A percentile compares a stretch with the other conserved stretches of the same genome.
phyloP scores from a whole-genome alignment of 352 stramenopile species.

The Pythium monospermum region DNA sequence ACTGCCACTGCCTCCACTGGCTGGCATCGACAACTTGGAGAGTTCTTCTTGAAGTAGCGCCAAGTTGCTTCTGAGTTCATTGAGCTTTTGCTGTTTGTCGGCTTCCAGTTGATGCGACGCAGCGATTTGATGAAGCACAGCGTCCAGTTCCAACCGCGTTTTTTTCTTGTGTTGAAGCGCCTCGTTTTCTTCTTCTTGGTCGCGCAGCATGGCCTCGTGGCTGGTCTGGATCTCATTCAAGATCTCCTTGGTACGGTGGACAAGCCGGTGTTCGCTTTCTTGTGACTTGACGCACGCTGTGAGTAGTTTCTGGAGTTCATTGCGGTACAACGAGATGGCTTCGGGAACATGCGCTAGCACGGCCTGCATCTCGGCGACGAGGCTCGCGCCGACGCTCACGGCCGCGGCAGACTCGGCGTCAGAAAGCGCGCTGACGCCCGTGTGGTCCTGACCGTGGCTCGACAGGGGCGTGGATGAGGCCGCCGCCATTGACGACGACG shows the following conservation, averaged over 20 bases:
- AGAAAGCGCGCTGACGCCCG: conserved; percentile 1
- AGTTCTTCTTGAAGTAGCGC: conserved; percentile 62
- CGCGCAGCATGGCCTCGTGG: conserved; percentile 65
- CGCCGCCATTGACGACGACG: background rate
- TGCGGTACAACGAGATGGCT: conserved; percentile 65
- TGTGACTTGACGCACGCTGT: conserved; percentile 72
- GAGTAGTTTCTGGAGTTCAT: conserved; percentile 77
- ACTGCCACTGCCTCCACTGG: conserved; percentile 3
- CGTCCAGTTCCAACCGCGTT: conserved; percentile 63
- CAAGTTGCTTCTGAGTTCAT: conserved; percentile 55
- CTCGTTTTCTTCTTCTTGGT: conserved; percentile 78
- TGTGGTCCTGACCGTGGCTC: background rate
- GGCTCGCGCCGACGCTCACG: conserved; percentile 17
- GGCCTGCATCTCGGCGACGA: conserved; percentile 62
- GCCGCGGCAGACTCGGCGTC: conserved; percentile 11
- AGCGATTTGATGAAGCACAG: conserved; percentile 56
- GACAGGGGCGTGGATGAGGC: background rate
- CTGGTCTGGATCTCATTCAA: conserved; percentile 67
- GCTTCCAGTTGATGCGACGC: conserved; percentile 50
- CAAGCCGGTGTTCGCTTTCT: conserved; percentile 70
- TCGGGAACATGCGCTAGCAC: conserved; percentile 69
- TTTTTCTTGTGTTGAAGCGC: conserved; percentile 66
- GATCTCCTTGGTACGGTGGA: conserved; percentile 69
- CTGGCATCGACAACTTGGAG: conserved; percentile 46
- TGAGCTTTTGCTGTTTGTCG: conserved; percentile 75